Evolutionary conservation across 495 filamentous ascomycete species (phyloP), one percentile per base, ranked within the genome.

Genomic region (Penicillium pulvis): DNA sequence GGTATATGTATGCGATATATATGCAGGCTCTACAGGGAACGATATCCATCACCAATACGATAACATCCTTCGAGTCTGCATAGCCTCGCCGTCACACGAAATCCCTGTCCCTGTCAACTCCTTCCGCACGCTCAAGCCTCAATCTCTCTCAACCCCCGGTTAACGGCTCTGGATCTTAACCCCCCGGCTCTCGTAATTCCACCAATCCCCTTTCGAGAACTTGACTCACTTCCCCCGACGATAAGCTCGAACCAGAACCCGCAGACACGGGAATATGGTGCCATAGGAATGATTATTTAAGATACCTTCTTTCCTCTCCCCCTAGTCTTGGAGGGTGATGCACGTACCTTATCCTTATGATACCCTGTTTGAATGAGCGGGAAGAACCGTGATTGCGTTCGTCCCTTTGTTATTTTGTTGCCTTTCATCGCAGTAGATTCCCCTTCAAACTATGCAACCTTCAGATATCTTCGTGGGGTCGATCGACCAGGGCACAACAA

Each of bases 401-500:
- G 20, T 23, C 43, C 8, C 33, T 23, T 36, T 12, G 1, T 14
- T 19, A 2, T 17, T 9, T 17, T 20, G 7, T 16, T 33, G 20
- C 50, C 31, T 20, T 28, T 46, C 31, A 6, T 17, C 24, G 14
- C 33, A 46, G 9, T 42, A 24, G 4, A n/a, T 33, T 50, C 45
- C 20, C 44, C 14, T 9, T 28, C 30, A 54, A 52, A 58, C 33
- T 17, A 76, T 76, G 70, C 61, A 71, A 33, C 46, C 60, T 36
- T 53, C 64, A 28, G 66, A 76, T 28, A 62, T 58, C 23, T 89
- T 84, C 65, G 82, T 90, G 20, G 88, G 86, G 5, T 83, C 87
- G 11, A 93, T 98, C 64, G 93, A 97, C 65, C 91, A 96, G 65
- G 93, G 93, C 6, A 98, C 93, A 14, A 97, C 93, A 4, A 95